A percentile compares a stretch with the other conserved stretches of the same genome.
Conservation (phyloP, 2,329 filamentous ascomycete species). For the Gnomoniopsis sp. region DNA sequence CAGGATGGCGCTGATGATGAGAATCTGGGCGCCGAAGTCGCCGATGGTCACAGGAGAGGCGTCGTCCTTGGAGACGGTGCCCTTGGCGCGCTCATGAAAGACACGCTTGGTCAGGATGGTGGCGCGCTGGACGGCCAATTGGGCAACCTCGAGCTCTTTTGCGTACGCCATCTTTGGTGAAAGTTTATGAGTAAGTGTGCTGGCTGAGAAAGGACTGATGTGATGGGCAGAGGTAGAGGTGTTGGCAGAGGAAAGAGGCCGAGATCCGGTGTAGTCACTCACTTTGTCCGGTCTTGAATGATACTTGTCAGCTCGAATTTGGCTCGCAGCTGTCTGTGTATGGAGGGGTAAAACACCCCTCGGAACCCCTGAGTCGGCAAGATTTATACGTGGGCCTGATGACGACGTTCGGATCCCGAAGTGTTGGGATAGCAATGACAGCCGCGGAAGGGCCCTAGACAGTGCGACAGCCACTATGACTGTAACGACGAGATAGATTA, state of each 20-base stretch:
- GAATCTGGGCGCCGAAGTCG: conserved; percentile 94
- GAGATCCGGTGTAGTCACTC: not conserved
- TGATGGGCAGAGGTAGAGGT: not conserved
- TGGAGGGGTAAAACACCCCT: conserved; percentile 19
- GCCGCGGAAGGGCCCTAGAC: conserved; percentile 19
- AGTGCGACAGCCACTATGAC: conserved; percentile 22
- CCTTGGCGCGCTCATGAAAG: conserved; percentile 82
- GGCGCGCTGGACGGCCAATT: conserved; percentile 83
- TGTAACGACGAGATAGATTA: conserved; percentile 15
- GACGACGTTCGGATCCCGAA: conserved; percentile 18
- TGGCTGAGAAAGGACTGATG: not conserved
- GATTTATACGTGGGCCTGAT: conserved; percentile 18
- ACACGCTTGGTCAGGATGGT: conserved; percentile 51
- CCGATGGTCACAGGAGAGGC: conserved; percentile 96
- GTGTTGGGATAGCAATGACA: conserved; percentile 18
- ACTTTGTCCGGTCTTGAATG: conserved; percentile 4
- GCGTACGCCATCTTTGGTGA: conserved; percentile 59
- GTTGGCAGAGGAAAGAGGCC: not conserved
- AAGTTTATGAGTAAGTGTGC: conserved; percentile 7
- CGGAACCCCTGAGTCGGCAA: conserved; percentile 12
- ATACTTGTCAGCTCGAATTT: not conserved
- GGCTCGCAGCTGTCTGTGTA: not conserved
- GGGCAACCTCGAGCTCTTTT: conserved; percentile 77
- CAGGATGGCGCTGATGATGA: conserved; percentile 88
- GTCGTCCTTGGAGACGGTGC: conserved; percentile 91